These are phyloP conservation scores for Penicillium palitans DNA, from an alignment of 2,329 filamentous ascomycete genomes.

Conservation along the genomic window DNA sequence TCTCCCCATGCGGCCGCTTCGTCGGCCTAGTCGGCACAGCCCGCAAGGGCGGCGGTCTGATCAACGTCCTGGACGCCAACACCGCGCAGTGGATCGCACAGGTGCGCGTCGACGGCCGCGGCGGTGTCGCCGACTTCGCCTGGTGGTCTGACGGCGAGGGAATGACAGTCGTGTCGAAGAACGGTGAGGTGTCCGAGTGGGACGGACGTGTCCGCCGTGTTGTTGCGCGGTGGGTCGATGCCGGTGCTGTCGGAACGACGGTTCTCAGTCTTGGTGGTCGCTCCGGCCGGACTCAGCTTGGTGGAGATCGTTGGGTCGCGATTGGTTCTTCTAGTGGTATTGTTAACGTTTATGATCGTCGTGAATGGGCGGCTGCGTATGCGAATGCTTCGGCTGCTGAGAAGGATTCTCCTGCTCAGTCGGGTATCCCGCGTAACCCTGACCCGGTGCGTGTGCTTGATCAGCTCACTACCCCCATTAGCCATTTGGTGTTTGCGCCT, in stretches of 20 bases:
- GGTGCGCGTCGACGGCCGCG: slow-evolving; percentile 75
- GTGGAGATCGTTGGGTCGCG: slow-evolving; percentile 84
- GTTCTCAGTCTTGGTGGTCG: slow-evolving; percentile 70
- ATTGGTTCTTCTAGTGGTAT: slow-evolving; percentile 84
- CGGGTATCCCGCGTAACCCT: slow-evolving; percentile 64
- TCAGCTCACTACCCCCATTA: slow-evolving; percentile 84
- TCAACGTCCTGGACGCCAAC: slow-evolving; percentile 78
- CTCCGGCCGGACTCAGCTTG: slow-evolving; percentile 48
- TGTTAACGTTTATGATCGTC: slow-evolving; percentile 88
- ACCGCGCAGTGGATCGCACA: slow-evolving; percentile 87
- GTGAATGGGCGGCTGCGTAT: slow-evolving; percentile 55
- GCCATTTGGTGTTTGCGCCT: slow-evolving; percentile 75
- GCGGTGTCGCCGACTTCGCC: slow-evolving; percentile 83
- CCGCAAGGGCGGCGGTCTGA: slow-evolving; percentile 79
- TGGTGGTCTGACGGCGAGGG: slow-evolving; percentile 90
- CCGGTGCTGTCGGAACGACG: slow-evolving; percentile 83
- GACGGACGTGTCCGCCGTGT: slow-evolving; percentile 68
- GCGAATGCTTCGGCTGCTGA: slow-evolving; percentile 28
- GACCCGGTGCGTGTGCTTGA: slow-evolving; percentile 73
- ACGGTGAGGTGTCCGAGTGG: slow-evolving; percentile 90
- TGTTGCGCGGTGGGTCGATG: slow-evolving; percentile 81
- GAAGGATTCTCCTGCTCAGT: slow-evolving; percentile 31
- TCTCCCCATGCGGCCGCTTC: slow-evolving; percentile 82
- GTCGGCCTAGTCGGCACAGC: slow-evolving; percentile 79
- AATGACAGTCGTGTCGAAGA: slow-evolving; percentile 78